These are phyloP conservation scores for Austroboletus festivus DNA, from an alignment of 768 basidiomycete genomes.

Conservation along the genomic window DNA sequence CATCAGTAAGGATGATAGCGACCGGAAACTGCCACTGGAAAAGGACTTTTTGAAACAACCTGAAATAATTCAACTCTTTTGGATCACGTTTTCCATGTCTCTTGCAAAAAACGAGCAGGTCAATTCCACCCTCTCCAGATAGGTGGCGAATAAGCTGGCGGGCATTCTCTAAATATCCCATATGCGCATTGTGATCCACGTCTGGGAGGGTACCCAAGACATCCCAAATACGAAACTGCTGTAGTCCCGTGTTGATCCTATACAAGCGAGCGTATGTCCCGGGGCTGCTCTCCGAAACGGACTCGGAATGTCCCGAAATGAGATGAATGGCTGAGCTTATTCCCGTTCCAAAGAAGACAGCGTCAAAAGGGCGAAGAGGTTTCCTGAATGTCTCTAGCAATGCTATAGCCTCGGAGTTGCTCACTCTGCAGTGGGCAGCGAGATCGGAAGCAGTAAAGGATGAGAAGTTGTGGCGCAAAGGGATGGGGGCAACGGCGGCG, in stretches of 20 bases:
- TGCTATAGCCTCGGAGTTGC: not conserved
- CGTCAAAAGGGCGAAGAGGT: conserved; percentile 11
- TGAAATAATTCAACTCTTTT: not conserved
- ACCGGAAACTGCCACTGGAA: not conserved
- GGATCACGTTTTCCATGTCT: conserved; percentile 21
- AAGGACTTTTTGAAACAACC: not conserved
- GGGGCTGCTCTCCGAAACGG: not conserved
- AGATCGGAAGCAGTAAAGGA: not conserved
- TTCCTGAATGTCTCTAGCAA: not conserved
- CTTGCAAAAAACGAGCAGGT: conserved; percentile 35
- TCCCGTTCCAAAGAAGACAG: conserved; percentile 33
- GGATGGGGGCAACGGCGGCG: not conserved
- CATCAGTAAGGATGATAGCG: not conserved
- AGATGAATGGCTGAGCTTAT: not conserved
- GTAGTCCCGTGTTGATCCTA: not conserved
- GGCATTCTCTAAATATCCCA: conserved; percentile 3
- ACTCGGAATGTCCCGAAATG: not conserved
- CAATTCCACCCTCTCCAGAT: conserved; percentile 14
- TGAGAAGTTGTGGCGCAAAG: not conserved
- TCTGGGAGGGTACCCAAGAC: not conserved
- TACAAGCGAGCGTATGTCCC: not conserved
- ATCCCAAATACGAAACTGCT: not conserved
- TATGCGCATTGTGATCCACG: not conserved
- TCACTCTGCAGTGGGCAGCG: not conserved
- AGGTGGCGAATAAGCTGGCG: conserved; percentile 25